phyloP scores from a whole-genome alignment of 2,329 filamentous ascomycete species.

The Pseudogymnoascus sp. region DNA sequence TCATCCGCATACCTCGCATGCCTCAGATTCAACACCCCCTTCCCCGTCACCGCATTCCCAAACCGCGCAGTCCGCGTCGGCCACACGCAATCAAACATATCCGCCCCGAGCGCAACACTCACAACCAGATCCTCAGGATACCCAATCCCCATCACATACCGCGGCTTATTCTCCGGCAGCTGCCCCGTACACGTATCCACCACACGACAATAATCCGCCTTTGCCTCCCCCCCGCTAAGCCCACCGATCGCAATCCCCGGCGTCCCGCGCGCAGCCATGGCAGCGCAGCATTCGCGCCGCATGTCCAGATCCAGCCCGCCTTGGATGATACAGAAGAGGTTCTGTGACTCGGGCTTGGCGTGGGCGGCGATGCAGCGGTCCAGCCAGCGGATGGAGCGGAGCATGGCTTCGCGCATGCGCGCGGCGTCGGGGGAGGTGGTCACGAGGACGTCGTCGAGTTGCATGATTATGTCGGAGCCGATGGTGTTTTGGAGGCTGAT shows the following conservation, averaged over 20 bases:
- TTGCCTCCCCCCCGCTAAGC: slow-evolving; percentile 89
- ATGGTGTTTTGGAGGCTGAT: slow-evolving; percentile 95
- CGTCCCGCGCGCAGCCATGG: slow-evolving; percentile 86
- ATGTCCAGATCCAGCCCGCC: slow-evolving; percentile 86
- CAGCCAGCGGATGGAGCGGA: slow-evolving; percentile 88
- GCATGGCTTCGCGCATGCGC: slow-evolving; percentile 91
- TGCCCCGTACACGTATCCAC: slow-evolving; percentile 79
- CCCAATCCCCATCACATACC: slow-evolving; percentile 98
- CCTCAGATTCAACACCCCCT: slow-evolving; percentile 78
- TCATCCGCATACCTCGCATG: slow-evolving; percentile 69
- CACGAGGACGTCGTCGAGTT: slow-evolving; percentile 94
- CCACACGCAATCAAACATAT: slow-evolving; percentile 99
- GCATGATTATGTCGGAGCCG: slow-evolving; percentile 98
- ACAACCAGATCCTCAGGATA: slow-evolving; percentile 96
- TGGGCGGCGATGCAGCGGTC: slow-evolving; percentile 92
- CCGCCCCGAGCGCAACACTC: slow-evolving; percentile 85
- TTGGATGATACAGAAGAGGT: slow-evolving; percentile 98
- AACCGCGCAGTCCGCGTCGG: slow-evolving; percentile 93
- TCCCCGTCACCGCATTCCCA: slow-evolving; percentile 80
- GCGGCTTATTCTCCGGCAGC: slow-evolving; percentile 84
- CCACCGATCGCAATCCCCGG: slow-evolving; percentile 96
- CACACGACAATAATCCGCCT: slow-evolving; percentile 84
- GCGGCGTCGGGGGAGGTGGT: slow-evolving; percentile 85
- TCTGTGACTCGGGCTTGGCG: slow-evolving; percentile 73
- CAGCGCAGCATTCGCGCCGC: slow-evolving; percentile 71